Evolutionary conservation across 345 rosid species (phyloP).

Genomic region (Pseudoturritis turrita): DNA sequence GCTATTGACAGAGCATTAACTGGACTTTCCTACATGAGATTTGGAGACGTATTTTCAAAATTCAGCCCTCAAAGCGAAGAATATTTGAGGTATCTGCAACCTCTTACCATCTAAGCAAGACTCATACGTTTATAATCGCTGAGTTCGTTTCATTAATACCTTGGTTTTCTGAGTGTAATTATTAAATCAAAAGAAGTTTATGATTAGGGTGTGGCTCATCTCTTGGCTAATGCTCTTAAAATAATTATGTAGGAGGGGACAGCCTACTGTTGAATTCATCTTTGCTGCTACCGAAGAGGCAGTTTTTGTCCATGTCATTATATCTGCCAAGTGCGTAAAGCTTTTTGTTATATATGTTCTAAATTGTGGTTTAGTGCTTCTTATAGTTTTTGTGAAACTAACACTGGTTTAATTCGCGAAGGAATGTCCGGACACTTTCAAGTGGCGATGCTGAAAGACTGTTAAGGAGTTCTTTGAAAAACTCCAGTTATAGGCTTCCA

Average conservation of each 20-base stretch:
- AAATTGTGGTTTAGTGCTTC: conserved; percentile 12
- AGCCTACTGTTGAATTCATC: conserved; percentile 77
- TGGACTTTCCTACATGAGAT: conserved; percentile 84
- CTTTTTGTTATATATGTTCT: conserved; percentile 13
- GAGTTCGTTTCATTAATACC: conserved; percentile 2
- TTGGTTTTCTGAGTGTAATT: neutral
- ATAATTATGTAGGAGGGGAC: conserved; percentile 75
- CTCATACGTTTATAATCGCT: neutral
- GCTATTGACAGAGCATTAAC: conserved; percentile 50
- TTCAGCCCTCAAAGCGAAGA: conserved; percentile 72
- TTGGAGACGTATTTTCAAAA: conserved; percentile 91
- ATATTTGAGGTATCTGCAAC: conserved; percentile 54
- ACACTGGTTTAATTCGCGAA: conserved; percentile 31
- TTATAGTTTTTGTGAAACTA: conserved; percentile 11
- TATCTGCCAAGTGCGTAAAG: conserved; percentile 84
- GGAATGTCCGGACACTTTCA: conserved; percentile 84
- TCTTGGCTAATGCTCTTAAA: conserved; percentile 12
- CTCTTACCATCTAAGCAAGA: neutral
- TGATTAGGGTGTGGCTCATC: conserved; percentile 4
- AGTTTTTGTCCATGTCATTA: conserved; percentile 75
- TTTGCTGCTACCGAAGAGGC: conserved; percentile 97
- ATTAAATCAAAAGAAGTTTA: neutral
- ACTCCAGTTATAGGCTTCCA: conserved; percentile 67
- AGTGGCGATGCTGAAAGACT: conserved; percentile 68
- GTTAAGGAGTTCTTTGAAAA: conserved; percentile 50